phyloP scores from a whole-genome alignment of 768 basidiomycete genomes.

The Tricholoma flavovirens region DNA sequence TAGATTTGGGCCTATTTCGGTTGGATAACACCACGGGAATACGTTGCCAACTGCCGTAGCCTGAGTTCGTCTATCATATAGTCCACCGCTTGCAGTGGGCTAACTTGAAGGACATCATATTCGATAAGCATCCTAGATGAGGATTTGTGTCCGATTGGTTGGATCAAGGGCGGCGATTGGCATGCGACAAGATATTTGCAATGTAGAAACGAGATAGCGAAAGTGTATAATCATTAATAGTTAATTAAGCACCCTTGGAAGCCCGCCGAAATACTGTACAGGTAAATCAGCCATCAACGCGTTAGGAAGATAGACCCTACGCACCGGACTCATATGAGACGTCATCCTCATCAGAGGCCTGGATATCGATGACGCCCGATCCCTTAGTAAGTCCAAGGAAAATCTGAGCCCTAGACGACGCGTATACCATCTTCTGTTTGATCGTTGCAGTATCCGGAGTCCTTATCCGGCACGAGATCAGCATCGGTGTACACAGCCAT shows the following conservation, averaged over 20 bases:
- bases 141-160: not conserved
- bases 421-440: conserved; percentile 91
- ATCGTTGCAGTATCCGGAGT: conserved; percentile 79
- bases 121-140: not conserved
- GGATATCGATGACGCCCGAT: not conserved
- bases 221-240: not conserved
- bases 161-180: not conserved
- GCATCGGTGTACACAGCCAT: conserved; percentile 4
- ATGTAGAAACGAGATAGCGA: not conserved
- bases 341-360: conserved; percentile 1
- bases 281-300: not conserved
- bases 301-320: not conserved
- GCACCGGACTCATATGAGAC: not conserved
- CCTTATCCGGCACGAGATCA: conserved; percentile 49
- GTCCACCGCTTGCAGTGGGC: not conserved
- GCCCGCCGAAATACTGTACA: not conserved
- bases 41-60: no score
- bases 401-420: conserved; percentile 61
- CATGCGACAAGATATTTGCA: not conserved
- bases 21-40: not conserved
- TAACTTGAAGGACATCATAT: not conserved
- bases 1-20: not conserved
- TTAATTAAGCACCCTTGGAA: not conserved
- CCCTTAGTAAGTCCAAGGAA: not conserved
- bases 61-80: not conserved